phyloP scores from a whole-genome alignment of 495 filamentous ascomycete genomes.

The Annulohypoxylon moriforme region DNA sequence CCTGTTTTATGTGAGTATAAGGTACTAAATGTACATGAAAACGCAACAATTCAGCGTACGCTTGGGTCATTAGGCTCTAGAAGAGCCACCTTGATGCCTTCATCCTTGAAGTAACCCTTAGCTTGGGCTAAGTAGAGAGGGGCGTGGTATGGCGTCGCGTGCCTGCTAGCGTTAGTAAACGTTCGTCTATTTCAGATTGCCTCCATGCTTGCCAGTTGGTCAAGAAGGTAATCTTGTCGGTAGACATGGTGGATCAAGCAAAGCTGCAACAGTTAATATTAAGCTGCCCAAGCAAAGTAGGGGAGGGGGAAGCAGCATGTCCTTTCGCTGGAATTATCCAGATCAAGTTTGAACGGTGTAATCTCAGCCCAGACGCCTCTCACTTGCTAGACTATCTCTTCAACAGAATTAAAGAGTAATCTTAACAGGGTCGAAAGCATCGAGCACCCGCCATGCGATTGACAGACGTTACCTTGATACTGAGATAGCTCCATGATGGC shows the following conservation, averaged over 20 bases:
- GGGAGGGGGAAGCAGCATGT: constrained; percentile 73
- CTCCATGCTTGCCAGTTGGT: constrained; percentile 70
- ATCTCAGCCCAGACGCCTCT: constrained; percentile 46
- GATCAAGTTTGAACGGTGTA: constrained; percentile 73
- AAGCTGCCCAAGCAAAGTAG: constrained; percentile 38
- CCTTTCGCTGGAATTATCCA: constrained; percentile 87
- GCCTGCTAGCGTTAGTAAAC: constrained; percentile 59
- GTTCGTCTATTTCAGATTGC: constrained; percentile 19
- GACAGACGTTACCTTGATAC: constrained; percentile 49
- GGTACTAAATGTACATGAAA: constrained; percentile 2
- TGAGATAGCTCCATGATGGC: constrained; percentile 46
- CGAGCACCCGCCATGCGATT: constrained; percentile 72
- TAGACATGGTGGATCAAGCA: constrained; percentile 67
- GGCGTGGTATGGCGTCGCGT: constrained; percentile 79
- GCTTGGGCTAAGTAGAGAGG: constrained; percentile 76
- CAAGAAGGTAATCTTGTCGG: constrained; percentile 80
- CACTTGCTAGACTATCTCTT: constrained; percentile 24
- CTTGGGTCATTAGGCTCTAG: constrained; percentile 77
- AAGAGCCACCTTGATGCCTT: constrained; percentile 75
- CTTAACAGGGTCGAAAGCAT: constrained; percentile 33
- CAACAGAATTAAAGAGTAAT: constrained; percentile 2
- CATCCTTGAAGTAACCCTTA: constrained; percentile 75
- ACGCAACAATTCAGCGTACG: constrained; percentile 45
- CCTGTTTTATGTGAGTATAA: constrained; percentile 40
- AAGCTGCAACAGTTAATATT: constrained; percentile 51